Base-by-base conservation (phyloP, 2,329 filamentous ascomycete genomes). In the Fulvia fulva region DNA sequence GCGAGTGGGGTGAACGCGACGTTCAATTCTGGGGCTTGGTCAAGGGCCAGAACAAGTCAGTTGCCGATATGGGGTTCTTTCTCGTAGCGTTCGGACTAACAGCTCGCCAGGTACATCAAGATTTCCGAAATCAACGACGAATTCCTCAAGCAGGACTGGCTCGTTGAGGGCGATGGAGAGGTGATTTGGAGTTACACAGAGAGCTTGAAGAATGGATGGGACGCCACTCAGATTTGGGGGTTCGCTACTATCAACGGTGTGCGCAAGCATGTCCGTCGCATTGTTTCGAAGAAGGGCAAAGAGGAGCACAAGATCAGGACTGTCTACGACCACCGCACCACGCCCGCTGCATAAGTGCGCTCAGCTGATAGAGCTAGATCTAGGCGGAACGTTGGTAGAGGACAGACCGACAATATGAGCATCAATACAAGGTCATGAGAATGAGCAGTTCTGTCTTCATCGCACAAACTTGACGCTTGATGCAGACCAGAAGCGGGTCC, bases 21-120 rank as follows among this genome's bases (percentile, higher is more conserved):
- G 91, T 96, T 78, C 87, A 86, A 80, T 83, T 96, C 65, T 96
- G 95, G 72, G 91, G 91, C 58, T 77, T 76, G 56, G 81, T 94
- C 62, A 77, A 78, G 53, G 89, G 88, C 57, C 80, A 79, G 60
- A 83, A 81, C 45, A 63, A 64, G 66, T 70, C 56, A 30, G 62
- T 57, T 21, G 14, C 19, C 28, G 8, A 5, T 5, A 5, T 12
- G 12, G 21, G 32, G 16, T 26, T 7, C 34, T 23, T 47, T 6
- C 12, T 23, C 9, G 21, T 12, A n/a, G 3, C 9, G 7, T 12
- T 23, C 1, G 21, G n/a, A n/a, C 44, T 23, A 23, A 25, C 16
- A 16, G 46, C n/a, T 28, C 14, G 37, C 41, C 28, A 71, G 75
- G 34, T 63, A 76, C 9, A 74, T 72, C 44, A 75, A 77, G 58